Conservation (phyloP, 192 early-diverging fungal species). For the Bifiguratus adelaidae region DNA sequence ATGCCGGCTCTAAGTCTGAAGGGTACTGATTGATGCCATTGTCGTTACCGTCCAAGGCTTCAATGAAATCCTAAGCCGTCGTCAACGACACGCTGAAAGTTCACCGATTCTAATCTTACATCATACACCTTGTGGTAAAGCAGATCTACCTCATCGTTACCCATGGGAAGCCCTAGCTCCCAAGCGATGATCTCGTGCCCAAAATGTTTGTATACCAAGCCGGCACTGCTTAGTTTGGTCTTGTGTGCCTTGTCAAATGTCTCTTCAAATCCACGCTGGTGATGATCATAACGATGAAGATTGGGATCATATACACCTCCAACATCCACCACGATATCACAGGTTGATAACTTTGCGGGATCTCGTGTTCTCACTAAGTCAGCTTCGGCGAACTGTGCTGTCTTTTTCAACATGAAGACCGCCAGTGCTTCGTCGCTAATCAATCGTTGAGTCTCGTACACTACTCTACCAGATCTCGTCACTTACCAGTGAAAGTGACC, state of each 20-base stretch:
- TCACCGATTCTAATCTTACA: conserved; percentile 4
- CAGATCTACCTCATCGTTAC: conserved; percentile 46
- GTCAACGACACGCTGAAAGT: neutral
- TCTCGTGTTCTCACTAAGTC: conserved; percentile 79
- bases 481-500: conserved; percentile 64
- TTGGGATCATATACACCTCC: conserved; percentile 84
- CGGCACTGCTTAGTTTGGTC: conserved; percentile 91
- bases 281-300: conserved; percentile 75
- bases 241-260: conserved; percentile 67
- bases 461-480: neutral
- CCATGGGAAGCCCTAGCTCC: conserved; percentile 31
- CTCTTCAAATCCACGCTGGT: conserved; percentile 88
- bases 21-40: conserved; percentile 92
- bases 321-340: conserved; percentile 89
- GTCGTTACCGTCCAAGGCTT: conserved; percentile 77
- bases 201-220: conserved; percentile 95
- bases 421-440: conserved; percentile 82
- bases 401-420: conserved; percentile 70
- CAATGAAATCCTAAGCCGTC: conserved; percentile 45
- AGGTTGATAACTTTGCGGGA: conserved; percentile 56
- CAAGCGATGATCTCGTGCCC: conserved; percentile 70
- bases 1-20: conserved; percentile 62
- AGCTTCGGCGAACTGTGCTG: conserved; percentile 48
- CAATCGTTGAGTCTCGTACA: conserved; percentile 15
- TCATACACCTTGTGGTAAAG: conserved; percentile 83